These are phyloP conservation scores for Metschnikowia lunata DNA, from an alignment of 805 yeast species.

Conservation along the genomic window DNA sequence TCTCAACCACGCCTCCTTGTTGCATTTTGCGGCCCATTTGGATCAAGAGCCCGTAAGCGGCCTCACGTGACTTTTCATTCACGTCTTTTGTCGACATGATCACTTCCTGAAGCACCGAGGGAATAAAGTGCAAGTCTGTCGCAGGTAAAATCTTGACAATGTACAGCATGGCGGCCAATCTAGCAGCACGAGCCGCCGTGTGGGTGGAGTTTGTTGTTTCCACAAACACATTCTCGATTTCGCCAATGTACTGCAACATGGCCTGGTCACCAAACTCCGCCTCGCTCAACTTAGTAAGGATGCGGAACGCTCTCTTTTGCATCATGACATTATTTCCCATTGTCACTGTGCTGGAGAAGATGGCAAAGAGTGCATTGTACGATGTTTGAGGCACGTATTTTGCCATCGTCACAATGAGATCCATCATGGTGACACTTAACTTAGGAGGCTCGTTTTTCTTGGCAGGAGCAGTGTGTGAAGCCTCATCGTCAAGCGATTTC, in stretches of 20 bases:
- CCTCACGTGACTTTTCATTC: constrained; percentile 85
- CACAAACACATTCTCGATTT: constrained; percentile 57
- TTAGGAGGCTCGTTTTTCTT: constrained; percentile 39
- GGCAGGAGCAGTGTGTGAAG: constrained; percentile 28
- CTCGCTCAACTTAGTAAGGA: constrained; percentile 66
- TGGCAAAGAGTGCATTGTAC: constrained; percentile 71
- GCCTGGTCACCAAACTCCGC: constrained; percentile 59
- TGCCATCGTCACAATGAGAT: constrained; percentile 80
- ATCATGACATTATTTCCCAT: constrained; percentile 54
- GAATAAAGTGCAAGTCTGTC: constrained; percentile 68
- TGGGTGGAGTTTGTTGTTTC: constrained; percentile 55
- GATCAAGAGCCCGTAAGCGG: constrained; percentile 70
- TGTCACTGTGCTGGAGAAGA: constrained; percentile 65
- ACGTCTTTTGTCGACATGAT: constrained; percentile 87
- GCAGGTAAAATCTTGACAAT: constrained; percentile 61
- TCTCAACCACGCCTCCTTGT: constrained; percentile 61
- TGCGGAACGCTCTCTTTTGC: constrained; percentile 88
- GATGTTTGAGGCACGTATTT: constrained; percentile 71
- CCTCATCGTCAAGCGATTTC: constrained; percentile 54
- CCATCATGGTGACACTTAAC: constrained; percentile 83
- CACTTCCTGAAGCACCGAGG: constrained; percentile 78
- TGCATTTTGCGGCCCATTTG: constrained; percentile 78
- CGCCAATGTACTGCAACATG: constrained; percentile 46
- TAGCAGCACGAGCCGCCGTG: constrained; percentile 74
- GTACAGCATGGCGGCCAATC: constrained; percentile 63